Base-by-base conservation (phyloP, 129 eudicot species). In the Saussurea involucrata region DNA sequence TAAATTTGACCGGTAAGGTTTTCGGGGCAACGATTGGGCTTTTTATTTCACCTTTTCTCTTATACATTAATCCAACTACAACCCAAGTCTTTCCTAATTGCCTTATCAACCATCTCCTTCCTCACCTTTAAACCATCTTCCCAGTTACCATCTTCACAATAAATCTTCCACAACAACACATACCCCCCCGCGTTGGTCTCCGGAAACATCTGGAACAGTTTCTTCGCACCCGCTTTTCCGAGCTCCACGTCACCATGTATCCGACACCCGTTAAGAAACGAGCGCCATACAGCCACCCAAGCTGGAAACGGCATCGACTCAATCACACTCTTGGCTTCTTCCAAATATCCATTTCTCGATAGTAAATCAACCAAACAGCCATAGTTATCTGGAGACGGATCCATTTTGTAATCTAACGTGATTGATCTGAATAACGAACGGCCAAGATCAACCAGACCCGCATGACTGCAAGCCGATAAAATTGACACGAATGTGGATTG, bases 231-330 rank as follows among this genome's bases (percentile, higher is more conserved):
- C 67, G 21, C 33, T 61, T 68, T 70, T 24, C 85, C 83, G 18
- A 85, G 65, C 65, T 68, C 74, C 33, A 73, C 78, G n/a, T 81
- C 76, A 25, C 81, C 83, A 58, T 85, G 85, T 57, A 85, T 65
- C 64, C 85, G 69, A 68, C 88, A 85, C n/a, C 88, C 88, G 49
- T 81, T 81, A 73, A 85, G 83, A 65, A 81, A 77, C 63, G 88
- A 85, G 53, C 88, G 81, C 85, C 80, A 85, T 60, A 85, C 63
- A 64, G 83, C 88, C 37, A 83, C 85, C 88, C 85, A 85, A 42
- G 83, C 77, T 42, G 67, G 77, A 73, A 40, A 72, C 0, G 85
- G 83, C 81, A 81, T 85, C 6, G 32, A 8, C 67, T 72, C 77
- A 32, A 81, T 73, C 46, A 81, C 57, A 20, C 17, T 10, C 37